Evolutionary conservation across 2,329 filamentous ascomycete species (phyloP).

Genomic region (Ophiostoma triangulosporum): DNA sequence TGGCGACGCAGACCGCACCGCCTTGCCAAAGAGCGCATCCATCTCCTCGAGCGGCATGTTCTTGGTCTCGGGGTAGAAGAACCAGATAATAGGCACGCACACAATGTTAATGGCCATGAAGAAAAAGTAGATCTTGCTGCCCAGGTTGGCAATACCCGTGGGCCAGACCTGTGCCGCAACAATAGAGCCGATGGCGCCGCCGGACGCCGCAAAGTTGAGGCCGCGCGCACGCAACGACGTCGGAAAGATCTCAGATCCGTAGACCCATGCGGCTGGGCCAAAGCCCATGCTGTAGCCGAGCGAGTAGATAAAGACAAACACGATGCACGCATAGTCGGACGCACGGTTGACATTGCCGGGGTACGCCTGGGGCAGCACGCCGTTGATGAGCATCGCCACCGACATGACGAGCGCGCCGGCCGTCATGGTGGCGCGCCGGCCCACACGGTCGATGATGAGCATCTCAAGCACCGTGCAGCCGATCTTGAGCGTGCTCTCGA

Average conservation of each 20-base stretch:
- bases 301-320: conserved; percentile 45
- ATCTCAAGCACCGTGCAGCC: conserved; percentile 42
- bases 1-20: not conserved
- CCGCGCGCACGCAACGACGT: conserved; percentile 42
- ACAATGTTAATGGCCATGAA: conserved; percentile 39
- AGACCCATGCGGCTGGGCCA: conserved; percentile 44
- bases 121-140: conserved; percentile 41
- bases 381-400: conserved; percentile 40
- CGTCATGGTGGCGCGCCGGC: conserved; percentile 34
- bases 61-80: conserved; percentile 35
- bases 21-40: conserved; percentile 26
- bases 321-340: conserved; percentile 36
- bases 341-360: conserved; percentile 33
- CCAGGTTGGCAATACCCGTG: conserved; percentile 35
- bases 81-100: conserved; percentile 30
- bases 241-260: conserved; percentile 48
- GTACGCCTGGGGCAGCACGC: conserved; percentile 35
- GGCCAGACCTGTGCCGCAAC: conserved; percentile 43
- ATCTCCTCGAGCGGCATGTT: conserved; percentile 35
- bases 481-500: conserved; percentile 45
- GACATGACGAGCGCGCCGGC: conserved; percentile 39
- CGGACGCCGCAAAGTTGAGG: conserved; percentile 41
- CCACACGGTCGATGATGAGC: conserved; percentile 39
- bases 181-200: conserved; percentile 40
- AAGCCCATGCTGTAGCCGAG: conserved; percentile 45